phyloP scores from a whole-genome alignment of 1,284 basidiomycete species.

The Lignosus rhinocerotis region DNA sequence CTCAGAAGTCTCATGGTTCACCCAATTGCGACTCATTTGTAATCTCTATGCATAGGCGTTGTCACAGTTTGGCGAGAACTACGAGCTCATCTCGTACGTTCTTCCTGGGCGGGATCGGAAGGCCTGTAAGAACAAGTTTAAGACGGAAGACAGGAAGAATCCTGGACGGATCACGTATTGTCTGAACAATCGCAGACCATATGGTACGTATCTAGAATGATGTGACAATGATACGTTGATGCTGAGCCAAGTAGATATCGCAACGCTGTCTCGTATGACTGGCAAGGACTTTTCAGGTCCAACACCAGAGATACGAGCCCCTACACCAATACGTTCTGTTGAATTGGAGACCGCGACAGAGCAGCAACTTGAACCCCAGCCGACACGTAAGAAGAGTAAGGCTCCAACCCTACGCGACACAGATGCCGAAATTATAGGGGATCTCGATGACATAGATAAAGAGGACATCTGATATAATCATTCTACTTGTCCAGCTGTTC shows the following conservation, averaged over 20 bases:
- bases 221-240: neutral
- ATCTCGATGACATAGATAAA: constrained; percentile 29
- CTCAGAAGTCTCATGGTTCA: neutral
- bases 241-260: constrained; percentile 51
- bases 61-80: constrained; percentile 88
- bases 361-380: neutral
- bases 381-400: constrained; percentile 29
- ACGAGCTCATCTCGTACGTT: constrained; percentile 85
- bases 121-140: constrained; percentile 91
- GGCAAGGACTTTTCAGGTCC: constrained; percentile 82
- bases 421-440: constrained; percentile 31
- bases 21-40: neutral
- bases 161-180: constrained; percentile 66
- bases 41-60: constrained; percentile 56
- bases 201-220: constrained; percentile 48
- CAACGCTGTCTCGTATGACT: constrained; percentile 70
- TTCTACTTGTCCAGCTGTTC: neutral
- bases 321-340: constrained; percentile 38
- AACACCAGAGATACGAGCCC: constrained; percentile 65
- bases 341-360: constrained; percentile 12
- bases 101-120: constrained; percentile 85
- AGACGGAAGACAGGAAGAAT: constrained; percentile 82
- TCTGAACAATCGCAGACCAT: constrained; percentile 66
- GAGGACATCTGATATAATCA: constrained; percentile 3
- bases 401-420: constrained; percentile 26